Conservation (phyloP, 345 rosid species). For the Eucalyptus sp. region DNA sequence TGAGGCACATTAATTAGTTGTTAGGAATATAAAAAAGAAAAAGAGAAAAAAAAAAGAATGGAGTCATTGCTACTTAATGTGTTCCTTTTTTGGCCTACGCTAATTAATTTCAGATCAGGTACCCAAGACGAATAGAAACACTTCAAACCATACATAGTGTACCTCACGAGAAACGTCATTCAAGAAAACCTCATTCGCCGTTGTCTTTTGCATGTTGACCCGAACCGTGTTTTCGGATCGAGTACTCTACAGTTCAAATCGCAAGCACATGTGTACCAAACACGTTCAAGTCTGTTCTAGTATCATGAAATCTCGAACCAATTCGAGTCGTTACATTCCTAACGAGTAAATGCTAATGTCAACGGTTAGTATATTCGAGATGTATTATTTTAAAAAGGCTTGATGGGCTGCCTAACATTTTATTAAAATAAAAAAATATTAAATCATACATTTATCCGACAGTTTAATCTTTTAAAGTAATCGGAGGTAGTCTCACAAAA, state of each 20-base stretch:
- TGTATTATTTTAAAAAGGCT: neutral
- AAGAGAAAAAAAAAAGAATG: too few relatives aligned
- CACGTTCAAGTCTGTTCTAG: fast-evolving
- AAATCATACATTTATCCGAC: fast-evolving
- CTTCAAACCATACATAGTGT: neutral
- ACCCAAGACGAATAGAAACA: neutral
- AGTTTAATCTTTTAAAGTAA: too few relatives aligned
- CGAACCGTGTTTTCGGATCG: fast-evolving
- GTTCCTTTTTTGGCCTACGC: neutral
- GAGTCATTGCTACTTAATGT: neutral
- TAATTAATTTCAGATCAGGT: neutral
- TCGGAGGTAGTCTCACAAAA: fast-evolving
- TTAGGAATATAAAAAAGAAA: neutral
- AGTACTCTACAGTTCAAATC: fast-evolving
- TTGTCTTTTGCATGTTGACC: neutral
- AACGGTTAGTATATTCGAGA: fast-evolving
- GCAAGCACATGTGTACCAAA: neutral
- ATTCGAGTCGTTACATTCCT: neutral
- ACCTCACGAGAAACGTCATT: neutral
- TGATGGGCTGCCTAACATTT: neutral
- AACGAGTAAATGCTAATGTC: neutral
- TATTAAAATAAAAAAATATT: too few relatives aligned
- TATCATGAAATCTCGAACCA: neutral
- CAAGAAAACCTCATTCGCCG: fast-evolving
- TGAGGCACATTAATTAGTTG: neutral